Conservation (phyloP, 2,329 filamentous ascomycete species). For the Dactylellina leptospora region DNA sequence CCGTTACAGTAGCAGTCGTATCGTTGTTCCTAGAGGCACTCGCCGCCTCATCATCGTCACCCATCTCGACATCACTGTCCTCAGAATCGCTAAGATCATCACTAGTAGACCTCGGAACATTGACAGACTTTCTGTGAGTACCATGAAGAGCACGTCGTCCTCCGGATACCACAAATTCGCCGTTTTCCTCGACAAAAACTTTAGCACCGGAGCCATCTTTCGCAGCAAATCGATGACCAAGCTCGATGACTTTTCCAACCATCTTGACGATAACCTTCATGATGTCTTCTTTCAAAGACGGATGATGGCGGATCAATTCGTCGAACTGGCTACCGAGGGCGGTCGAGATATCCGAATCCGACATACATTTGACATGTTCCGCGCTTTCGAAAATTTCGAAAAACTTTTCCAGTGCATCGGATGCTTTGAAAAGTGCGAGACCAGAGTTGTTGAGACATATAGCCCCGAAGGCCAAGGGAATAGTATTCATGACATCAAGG, state of each 20-base stretch:
- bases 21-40: slow-evolving; percentile 43
- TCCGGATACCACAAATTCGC: slow-evolving; percentile 69
- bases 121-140: slow-evolving; percentile 58
- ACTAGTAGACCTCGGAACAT: slow-evolving; percentile 28
- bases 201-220: slow-evolving; percentile 79
- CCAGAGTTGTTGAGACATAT: slow-evolving; percentile 91
- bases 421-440: slow-evolving; percentile 85
- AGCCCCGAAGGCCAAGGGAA: slow-evolving; percentile 88
- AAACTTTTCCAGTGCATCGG: slow-evolving; percentile 82
- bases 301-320: slow-evolving; percentile 92
- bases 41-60: slow-evolving; percentile 63
- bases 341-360: slow-evolving; percentile 75
- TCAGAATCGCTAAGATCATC: slow-evolving; percentile 53
- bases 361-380: slow-evolving; percentile 83
- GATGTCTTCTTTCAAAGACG: slow-evolving; percentile 79
- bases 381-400: slow-evolving; percentile 97
- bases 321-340: slow-evolving; percentile 87
- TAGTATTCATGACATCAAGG: slow-evolving; percentile 83
- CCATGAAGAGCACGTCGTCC: slow-evolving; percentile 61
- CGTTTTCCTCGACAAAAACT: slow-evolving; percentile 71
- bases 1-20: slow-evolving; percentile 52
- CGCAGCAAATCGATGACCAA: slow-evolving; percentile 76
- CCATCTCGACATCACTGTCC: slow-evolving; percentile 70
- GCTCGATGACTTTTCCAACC: slow-evolving; percentile 79
- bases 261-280: slow-evolving; percentile 87